Evolutionary conservation across 306 rosid species (phyloP), one percentile per base, ranked within the genome.

Genomic region (Dicorynia guianensis): DNA sequence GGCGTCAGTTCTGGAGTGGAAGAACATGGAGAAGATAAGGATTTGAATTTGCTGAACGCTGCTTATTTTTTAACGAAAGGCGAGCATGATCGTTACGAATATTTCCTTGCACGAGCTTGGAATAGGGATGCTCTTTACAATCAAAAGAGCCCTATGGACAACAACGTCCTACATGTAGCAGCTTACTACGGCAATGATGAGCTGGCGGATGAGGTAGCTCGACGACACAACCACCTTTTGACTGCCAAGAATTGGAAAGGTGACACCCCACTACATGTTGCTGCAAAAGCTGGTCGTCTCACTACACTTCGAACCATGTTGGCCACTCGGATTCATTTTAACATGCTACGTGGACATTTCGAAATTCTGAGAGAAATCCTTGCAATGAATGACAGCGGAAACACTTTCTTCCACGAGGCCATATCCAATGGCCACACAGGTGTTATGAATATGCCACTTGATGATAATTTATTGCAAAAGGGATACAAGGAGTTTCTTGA

Each of bases 381-480:
- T 4, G n/a, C 1, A 8, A 7, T 3, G 4, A 55, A 71, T 42
- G 6, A 14, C 0, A 63, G 39, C 25, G 64, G 56, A 14, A 75
- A 75, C 4, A 40, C 15, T 43, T 34, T 75, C 35, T 6, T 63
- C 9, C 79, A 75, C 11, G 72, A 52, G 63, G 81, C 69, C 54
- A 58, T 67, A 15, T 0, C 8, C 4, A 11, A 20, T 2, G 11
- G 35, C 15, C 40, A 17, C 11, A 7, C 1, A 11, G 3, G 40
- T 20, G 48, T 38, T 5, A 30, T 11, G 3, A 60, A 11, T 46
- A 59, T 72, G 13, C 9, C n/a, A 15, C 14, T 47, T 71, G 42
- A 14, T 71, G 4, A 30, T n/a, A n/a, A n/a, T n/a, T n/a, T n/a
- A n/a, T n/a, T n/a, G n/a, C n/a, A n/a, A n/a, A n/a, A n/a, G n/a